Percentiles rank a stretch among this genome's conserved stretches.
These are phyloP conservation scores for Blastocystis sp. DNA, from an alignment of 352 stramenopile genomes.

Conservation along the genomic window DNA sequence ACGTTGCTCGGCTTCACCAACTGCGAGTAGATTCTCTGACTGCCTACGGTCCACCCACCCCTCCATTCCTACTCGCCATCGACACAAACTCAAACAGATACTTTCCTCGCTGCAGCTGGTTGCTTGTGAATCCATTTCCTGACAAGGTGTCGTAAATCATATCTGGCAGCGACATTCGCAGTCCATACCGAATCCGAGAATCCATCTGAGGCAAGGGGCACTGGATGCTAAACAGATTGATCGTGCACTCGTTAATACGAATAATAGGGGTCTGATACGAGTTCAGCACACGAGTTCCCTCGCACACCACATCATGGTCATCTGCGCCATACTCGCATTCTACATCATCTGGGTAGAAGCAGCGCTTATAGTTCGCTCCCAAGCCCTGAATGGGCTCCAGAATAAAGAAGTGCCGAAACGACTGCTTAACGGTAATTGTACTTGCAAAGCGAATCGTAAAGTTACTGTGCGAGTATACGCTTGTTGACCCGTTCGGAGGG, in stretches of 20 bases:
- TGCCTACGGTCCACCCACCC: neutral
- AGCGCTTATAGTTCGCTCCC: neutral
- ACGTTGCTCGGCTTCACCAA: neutral
- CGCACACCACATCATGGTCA: neutral
- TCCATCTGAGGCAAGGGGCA: constrained; percentile 36
- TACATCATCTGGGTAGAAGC: too few species aligned
- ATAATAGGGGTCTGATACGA: neutral
- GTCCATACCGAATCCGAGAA: constrained; percentile 8
- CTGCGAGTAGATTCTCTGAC: neutral
- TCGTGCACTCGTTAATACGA: neutral
- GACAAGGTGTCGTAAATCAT: neutral
- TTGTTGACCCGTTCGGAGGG: neutral
- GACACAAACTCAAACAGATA: neutral
- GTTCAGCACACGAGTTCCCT: neutral
- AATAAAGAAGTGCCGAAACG: neutral
- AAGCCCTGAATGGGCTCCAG: neutral
- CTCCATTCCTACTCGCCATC: neutral
- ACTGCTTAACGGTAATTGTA: neutral
- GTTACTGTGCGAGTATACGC: neutral
- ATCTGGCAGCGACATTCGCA: neutral
- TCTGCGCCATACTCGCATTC: neutral
- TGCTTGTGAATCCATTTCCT: neutral
- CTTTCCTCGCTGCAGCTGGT: neutral
- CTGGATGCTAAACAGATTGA: neutral
- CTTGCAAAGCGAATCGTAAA: neutral